Evolutionary conservation across 164 flowering plant genomes (phyloP), one percentile per base, ranked within the genome.

Genomic region (Vitis cinerea): DNA sequence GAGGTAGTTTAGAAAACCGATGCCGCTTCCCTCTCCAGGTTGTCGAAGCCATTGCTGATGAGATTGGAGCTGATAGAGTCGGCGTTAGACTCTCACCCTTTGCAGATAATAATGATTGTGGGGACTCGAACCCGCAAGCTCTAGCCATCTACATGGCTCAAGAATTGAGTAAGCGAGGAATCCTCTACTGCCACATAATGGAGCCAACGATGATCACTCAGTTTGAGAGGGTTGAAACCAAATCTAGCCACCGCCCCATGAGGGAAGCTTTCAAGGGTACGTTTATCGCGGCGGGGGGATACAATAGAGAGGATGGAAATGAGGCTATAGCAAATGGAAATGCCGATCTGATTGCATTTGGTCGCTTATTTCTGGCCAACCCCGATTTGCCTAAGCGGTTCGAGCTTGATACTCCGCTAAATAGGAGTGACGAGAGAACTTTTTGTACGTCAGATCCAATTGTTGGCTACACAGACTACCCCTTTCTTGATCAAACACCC

Each of bases 31-130:
- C 63, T 8, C 17, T 75, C 11, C 68, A 75, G 50, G 49, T 77
- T 1, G 71, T 77, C 9, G 23, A 72, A 54, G 73, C 79, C 0
- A 50, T 72, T n/a, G 73, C 53, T 17, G 57, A 65, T 31, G 73
- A 52, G 54, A 59, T 74, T 1, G 77, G 77, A 10, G 59, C 50
- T 14, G 70, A 70, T 12, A 52, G 62, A 48, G 73, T 74, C 23
- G 74, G 77, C 3, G n/a, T 79, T 0, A 69, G 79, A n/a, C 63
- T 76, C 0, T 67, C 79, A 16, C 77, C 82, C 1, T 66, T 71
- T 8, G 62, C 66, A 0, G 71, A 70, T 13, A 66, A 68, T 51
- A 60, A 10, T 2, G 73, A 70, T 2, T 9, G 69, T 3, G 71
- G 29, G 3, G 79, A 79, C 64, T 75, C 78, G 1, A 59, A 75